Conservation (phyloP, 192 early-diverging fungal genomes). For the Backusella mclennaniae region DNA sequence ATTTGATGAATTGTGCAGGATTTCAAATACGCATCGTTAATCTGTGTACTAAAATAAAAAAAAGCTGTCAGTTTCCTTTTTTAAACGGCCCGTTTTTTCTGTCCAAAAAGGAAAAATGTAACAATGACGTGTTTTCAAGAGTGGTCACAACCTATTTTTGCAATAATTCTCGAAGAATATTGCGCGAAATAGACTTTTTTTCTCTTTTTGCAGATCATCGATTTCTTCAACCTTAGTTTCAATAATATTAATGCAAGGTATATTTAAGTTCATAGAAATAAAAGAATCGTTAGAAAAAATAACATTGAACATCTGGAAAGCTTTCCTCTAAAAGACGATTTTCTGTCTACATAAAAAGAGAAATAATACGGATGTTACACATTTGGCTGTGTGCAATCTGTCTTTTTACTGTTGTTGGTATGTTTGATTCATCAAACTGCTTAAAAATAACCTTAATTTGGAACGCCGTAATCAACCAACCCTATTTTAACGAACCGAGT, state of each 20-base stretch:
- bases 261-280: neutral
- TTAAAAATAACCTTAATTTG: slow-evolving; percentile 4
- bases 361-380: neutral
- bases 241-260: neutral
- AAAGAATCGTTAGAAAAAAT: neutral
- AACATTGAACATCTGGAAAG: neutral
- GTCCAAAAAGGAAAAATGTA: neutral
- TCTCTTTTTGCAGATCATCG: neutral
- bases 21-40: neutral
- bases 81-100: neutral
- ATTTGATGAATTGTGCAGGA: neutral
- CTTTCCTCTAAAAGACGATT: neutral
- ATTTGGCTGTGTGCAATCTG: neutral
- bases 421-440: neutral
- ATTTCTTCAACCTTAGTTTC: neutral
- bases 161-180: neutral
- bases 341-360: neutral
- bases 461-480: neutral
- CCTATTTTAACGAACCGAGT: neutral
- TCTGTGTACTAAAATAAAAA: neutral
- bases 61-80: neutral
- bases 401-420: neutral
- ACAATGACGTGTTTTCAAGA: neutral
- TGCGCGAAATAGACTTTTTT: neutral
- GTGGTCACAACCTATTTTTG: neutral